Conservation (phyloP, 2,329 filamentous ascomycete genomes). For the Cladosporium sp. region DNA sequence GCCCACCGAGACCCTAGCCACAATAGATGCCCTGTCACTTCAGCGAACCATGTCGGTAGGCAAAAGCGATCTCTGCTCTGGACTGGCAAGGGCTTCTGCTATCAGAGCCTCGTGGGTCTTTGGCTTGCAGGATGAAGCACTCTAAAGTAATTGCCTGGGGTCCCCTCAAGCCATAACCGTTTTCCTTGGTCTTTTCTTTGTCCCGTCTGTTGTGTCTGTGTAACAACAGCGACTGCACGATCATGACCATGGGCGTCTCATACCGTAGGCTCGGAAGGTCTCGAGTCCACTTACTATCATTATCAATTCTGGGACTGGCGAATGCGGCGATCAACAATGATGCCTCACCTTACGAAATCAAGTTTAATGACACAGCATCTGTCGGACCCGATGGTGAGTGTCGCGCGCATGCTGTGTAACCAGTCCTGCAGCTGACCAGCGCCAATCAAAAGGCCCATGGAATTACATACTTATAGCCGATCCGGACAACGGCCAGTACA, state of each 20-base stretch:
- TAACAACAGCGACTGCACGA: not conserved
- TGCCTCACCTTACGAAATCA: conserved; percentile 8
- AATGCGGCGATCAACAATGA: conserved; percentile 14
- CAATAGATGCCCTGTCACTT: not conserved
- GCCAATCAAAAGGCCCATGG: conserved; percentile 20
- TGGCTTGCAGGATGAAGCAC: conserved; percentile 3
- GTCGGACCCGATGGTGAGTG: conserved; percentile 22
- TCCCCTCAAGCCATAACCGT: not conserved
- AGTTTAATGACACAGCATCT: conserved; percentile 16
- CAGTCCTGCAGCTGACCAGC: not conserved
- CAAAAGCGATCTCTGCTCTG: conserved; percentile 1
- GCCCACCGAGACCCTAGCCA: not conserved
- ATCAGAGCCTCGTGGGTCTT: conserved; percentile 3
- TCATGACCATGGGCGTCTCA: not conserved
- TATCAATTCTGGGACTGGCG: not conserved
- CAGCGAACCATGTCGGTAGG: not conserved
- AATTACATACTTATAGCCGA: conserved; percentile 17
- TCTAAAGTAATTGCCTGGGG: conserved; percentile 9
- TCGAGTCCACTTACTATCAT: not conserved
- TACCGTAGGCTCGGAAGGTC: not conserved
- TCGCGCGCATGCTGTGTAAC: conserved; percentile 7
- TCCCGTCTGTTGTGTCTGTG: not conserved
- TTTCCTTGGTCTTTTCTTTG: not conserved
- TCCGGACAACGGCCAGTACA: conserved; percentile 18
- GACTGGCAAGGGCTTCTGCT: not conserved